Conservation (phyloP, 768 basidiomycete species). For the Leccinum rimulosum region DNA sequence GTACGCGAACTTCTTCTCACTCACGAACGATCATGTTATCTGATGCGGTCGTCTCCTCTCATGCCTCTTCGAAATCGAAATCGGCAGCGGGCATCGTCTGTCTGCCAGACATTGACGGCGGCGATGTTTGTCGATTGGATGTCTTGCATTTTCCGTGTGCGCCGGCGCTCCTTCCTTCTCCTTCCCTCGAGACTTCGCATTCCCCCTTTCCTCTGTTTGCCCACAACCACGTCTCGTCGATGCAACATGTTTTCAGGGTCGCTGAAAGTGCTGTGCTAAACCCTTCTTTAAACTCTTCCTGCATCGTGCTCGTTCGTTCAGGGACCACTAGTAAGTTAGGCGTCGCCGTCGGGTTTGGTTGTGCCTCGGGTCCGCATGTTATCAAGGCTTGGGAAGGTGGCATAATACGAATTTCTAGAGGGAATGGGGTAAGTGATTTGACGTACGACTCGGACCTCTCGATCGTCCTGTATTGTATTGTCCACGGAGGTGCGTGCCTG, state of each 20-base stretch:
- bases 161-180: neutral
- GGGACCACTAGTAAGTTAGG: neutral
- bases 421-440: neutral
- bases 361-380: neutral
- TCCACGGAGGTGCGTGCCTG: neutral
- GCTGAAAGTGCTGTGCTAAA: neutral
- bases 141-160: neutral
- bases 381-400: neutral
- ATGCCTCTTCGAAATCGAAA: neutral
- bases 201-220: neutral
- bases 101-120: neutral
- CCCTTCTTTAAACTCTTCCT: neutral
- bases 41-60: neutral
- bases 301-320: neutral
- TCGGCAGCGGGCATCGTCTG: neutral
- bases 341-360: neutral
- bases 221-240: conserved; percentile 22
- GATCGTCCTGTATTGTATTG: neutral
- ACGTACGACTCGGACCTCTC: neutral
- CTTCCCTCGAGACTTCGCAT: neutral
- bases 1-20: neutral
- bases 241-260: conserved; percentile 26
- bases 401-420: neutral
- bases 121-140: neutral
- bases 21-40: neutral